Conservation (phyloP, 176 grass and related monocot species). For the Aegilops longissima region DNA sequence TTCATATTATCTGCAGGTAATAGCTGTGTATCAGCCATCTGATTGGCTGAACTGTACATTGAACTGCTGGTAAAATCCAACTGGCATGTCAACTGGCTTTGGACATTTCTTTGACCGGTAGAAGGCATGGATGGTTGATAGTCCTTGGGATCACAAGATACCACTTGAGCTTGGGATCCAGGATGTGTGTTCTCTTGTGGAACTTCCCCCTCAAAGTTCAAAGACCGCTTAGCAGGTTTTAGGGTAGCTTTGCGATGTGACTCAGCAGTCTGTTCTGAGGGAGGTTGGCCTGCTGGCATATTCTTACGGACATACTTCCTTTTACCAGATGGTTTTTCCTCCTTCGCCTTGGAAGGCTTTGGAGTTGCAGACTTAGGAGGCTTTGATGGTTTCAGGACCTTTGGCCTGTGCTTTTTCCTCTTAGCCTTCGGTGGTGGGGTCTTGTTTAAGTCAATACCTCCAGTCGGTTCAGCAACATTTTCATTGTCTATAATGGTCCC, state of each 20-base stretch:
- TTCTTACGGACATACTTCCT: slow-evolving; percentile 82
- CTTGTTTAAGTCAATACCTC: slow-evolving; percentile 70
- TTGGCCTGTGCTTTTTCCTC: slow-evolving; percentile 71
- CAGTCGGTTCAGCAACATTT: slow-evolving; percentile 26
- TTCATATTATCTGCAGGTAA: slow-evolving; percentile 21
- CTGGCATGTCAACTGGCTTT: slow-evolving; percentile 10
- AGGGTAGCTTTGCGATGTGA: slow-evolving; percentile 10
- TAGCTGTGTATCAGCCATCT: slow-evolving; percentile 12
- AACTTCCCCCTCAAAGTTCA: slow-evolving; percentile 53
- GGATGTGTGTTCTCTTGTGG: slow-evolving; percentile 23
- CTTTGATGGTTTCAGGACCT: slow-evolving; percentile 52
- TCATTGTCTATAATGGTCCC: slow-evolving; percentile 12
- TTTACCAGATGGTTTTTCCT: slow-evolving; percentile 54
- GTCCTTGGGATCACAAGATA: slow-evolving; percentile 17
- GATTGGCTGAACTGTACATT: slow-evolving; percentile 6
- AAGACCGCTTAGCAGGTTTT: slow-evolving; percentile 44
- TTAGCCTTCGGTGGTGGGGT: slow-evolving; percentile 53
- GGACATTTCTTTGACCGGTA: slow-evolving; percentile 25
- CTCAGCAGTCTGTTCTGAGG: slow-evolving; percentile 8
- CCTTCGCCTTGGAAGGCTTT: slow-evolving; percentile 34
- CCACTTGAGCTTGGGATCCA: slow-evolving; percentile 13
- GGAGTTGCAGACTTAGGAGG: slow-evolving; percentile 48
- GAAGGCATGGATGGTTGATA: slow-evolving; percentile 5
- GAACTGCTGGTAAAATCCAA: not conserved
- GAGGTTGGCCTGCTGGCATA: slow-evolving; percentile 21